phyloP scores from a whole-genome alignment of 495 filamentous ascomycete genomes.

The Pyronema omphalodes region DNA sequence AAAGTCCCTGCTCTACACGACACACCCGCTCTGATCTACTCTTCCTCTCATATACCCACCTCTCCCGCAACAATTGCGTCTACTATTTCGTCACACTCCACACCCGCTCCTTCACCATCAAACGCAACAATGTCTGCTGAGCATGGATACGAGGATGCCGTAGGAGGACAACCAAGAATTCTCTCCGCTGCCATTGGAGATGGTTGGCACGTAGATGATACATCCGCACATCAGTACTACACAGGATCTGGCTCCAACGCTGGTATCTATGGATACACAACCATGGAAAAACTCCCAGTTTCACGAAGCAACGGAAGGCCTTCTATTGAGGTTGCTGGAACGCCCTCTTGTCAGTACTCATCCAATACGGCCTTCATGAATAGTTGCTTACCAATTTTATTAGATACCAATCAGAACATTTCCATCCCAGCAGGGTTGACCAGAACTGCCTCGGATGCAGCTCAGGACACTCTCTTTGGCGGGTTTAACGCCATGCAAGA shows the following conservation, averaged over 20 bases:
- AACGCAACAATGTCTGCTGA: slow-evolving; percentile 17
- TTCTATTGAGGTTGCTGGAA: slow-evolving; percentile 18
- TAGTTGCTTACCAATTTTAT: slow-evolving; percentile 38
- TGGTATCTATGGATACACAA: slow-evolving; percentile 3
- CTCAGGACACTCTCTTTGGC: slow-evolving; percentile 49
- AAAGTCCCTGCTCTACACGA: slow-evolving; percentile 10
- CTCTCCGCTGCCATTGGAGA: slow-evolving; percentile 18
- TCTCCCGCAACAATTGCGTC: slow-evolving; percentile 21
- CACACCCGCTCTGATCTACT: slow-evolving; percentile 7
- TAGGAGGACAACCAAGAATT: slow-evolving; percentile 7
- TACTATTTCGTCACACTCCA: slow-evolving; percentile 16
- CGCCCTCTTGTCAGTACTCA: slow-evolving; percentile 31
- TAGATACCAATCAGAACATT: slow-evolving; percentile 27
- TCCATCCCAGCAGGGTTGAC: slow-evolving; percentile 55
- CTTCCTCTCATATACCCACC: slow-evolving; percentile 8
- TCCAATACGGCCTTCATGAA: slow-evolving; percentile 37
- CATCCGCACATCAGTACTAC: slow-evolving; percentile 4
- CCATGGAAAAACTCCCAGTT: slow-evolving; percentile 20
- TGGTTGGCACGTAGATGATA: slow-evolving; percentile 3
- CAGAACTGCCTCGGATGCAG: slow-evolving; percentile 70
- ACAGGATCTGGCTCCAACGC: slow-evolving; percentile 10
- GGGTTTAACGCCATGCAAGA: slow-evolving; percentile 37
- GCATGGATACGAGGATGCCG: neutral
- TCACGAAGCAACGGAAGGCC: slow-evolving; percentile 11
- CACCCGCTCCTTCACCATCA: slow-evolving; percentile 20